Evolutionary conservation across 2,329 filamentous ascomycete genomes (phyloP), one percentile per base, ranked within the genome.

Genomic region (Ascochyta koolunga): DNA sequence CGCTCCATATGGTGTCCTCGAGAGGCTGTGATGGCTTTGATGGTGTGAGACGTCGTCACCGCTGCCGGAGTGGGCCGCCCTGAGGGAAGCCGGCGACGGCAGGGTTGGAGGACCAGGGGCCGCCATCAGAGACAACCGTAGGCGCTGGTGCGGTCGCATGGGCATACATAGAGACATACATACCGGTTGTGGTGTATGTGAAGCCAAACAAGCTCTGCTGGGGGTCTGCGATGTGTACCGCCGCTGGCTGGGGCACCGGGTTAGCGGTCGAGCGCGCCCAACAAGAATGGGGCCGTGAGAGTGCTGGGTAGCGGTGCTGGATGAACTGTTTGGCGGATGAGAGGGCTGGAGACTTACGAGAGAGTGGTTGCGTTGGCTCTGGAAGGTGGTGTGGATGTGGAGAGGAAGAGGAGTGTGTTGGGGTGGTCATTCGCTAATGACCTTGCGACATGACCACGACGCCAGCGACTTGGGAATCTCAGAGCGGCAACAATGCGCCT

Each of bases 201-300:
- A 48, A 47, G 61, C 62, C 60, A 61, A 60, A 65, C 61, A 60
- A 60, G 62, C 60, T 58, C 59, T 59, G 43, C 60, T 55, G 58
- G 65, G 60, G 65, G 58, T 63, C 59, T 69, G 68, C 62, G 67
- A 69, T 66, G 58, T 72, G 62, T 68, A 66, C 67, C 69, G 69
- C 71, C 70, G 71, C 66, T 65, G 58, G 64, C 60, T 70, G 69
- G 60, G 60, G 60, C 65, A 58, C 62, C 64, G 59, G 60, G 71
- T 72, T 56, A 73, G 71, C 61, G 62, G 61, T 50, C 55, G 52
- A 46, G 59, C 62, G 66, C 61, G 61, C 65, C 65, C 32, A 56
- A 54, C 46, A 59, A 46, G 36, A 54, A 61, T 53, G 45, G 47
- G 44, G 37, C 47, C 22, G 46, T 41, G 50, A 48, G 48, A 55